Conservation (phyloP, 2,329 filamentous ascomycete species). For the Fonsecaea nubica region DNA sequence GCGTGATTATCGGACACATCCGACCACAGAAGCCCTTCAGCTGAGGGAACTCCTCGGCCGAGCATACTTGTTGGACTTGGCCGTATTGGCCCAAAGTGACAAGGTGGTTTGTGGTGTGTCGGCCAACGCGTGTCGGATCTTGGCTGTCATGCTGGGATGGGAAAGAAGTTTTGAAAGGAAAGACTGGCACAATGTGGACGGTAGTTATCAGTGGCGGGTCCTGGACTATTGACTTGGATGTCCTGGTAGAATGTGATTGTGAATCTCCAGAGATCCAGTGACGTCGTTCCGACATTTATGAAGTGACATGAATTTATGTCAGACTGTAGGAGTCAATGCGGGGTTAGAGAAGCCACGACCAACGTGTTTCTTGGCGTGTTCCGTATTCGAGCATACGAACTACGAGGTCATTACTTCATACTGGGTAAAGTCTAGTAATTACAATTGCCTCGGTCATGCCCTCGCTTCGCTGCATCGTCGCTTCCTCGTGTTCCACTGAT, state of each 20-base stretch:
- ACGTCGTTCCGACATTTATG: too few relatives aligned
- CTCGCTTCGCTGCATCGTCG: not conserved
- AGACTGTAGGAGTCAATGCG: too few relatives aligned
- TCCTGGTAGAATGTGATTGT: not conserved
- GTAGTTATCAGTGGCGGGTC: slow-evolving; percentile 66
- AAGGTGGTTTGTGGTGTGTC: slow-evolving; percentile 78
- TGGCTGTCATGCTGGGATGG: slow-evolving; percentile 90
- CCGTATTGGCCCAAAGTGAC: slow-evolving; percentile 73
- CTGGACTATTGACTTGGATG: slow-evolving; percentile 42
- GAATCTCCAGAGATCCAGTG: not conserved
- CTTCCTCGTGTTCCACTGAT: not conserved
- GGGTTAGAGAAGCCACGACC: too few relatives aligned
- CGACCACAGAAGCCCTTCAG: slow-evolving; percentile 59
- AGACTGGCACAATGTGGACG: slow-evolving; percentile 81
- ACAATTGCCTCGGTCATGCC: not conserved
- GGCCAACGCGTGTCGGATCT: slow-evolving; percentile 66
- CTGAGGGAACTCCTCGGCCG: slow-evolving; percentile 76
- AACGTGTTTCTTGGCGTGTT: too few relatives aligned
- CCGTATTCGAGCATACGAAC: too few relatives aligned
- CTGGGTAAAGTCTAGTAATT: not conserved
- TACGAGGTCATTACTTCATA: too few relatives aligned
- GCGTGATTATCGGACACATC: slow-evolving; percentile 40
- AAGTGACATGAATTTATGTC: too few relatives aligned
- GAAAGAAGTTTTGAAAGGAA: slow-evolving; percentile 65
- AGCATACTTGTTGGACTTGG: slow-evolving; percentile 82